Conservation (phyloP, 148 eudicot species). For the Rhododendron simsii region DNA sequence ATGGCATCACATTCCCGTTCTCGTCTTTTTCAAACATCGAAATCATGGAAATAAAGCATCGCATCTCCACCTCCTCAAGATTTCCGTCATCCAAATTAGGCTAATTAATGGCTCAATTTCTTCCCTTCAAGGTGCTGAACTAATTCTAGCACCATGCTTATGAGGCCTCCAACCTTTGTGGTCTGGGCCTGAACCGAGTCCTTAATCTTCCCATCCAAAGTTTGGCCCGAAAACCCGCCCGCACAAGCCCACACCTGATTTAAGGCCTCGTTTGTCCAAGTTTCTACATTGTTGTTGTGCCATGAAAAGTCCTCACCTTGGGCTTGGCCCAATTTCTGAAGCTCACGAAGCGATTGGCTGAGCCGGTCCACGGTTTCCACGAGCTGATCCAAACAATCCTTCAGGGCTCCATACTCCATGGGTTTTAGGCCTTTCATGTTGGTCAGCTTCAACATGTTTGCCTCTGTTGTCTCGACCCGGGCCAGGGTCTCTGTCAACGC, state of each 20-base stretch:
- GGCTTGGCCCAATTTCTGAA: conserved; percentile 26
- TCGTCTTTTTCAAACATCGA: no score
- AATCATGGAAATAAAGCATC: no score
- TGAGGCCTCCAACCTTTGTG: background rate
- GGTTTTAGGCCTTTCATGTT: conserved; percentile 31
- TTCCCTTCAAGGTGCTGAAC: background rate
- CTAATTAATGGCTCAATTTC: background rate
- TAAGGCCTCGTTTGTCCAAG: background rate
- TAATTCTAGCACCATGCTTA: background rate
- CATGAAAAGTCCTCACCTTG: background rate
- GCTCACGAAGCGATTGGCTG: conserved; percentile 37
- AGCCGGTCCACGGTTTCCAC: conserved; percentile 50
- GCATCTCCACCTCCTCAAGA: no score
- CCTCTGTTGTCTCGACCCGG: conserved; percentile 27
- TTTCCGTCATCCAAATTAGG: no score
- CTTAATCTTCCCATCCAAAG: background rate
- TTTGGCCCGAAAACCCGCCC: background rate
- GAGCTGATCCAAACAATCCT: conserved; percentile 51
- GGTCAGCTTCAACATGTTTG: conserved; percentile 24
- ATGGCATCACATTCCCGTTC: no score
- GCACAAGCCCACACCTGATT: background rate
- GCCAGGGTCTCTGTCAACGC: conserved; percentile 42
- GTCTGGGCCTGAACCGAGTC: background rate
- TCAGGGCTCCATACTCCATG: conserved; percentile 34
- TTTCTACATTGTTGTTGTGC: background rate